A percentile compares a stretch with the other conserved stretches of the same genome.
Conservation (phyloP, 495 filamentous ascomycete genomes). For the Podospora comata region DNA sequence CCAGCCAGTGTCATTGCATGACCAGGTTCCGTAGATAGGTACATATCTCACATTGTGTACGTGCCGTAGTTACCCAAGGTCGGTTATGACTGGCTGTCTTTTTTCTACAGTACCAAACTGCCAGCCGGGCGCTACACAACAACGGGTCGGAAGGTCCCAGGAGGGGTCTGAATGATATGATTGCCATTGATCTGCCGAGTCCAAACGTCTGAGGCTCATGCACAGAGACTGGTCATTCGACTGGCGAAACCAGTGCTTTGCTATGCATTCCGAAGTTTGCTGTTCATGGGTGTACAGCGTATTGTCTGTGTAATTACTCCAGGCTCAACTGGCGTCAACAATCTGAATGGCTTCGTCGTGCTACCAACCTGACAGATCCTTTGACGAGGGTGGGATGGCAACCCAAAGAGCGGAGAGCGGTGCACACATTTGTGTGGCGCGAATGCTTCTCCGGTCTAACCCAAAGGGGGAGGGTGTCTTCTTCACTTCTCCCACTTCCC, state of each 20-base stretch:
- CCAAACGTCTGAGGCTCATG: conserved; percentile 33
- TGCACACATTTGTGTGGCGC: conserved; percentile 25
- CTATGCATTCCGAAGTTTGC: conserved; percentile 8
- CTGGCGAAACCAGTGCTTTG: conserved; percentile 9
- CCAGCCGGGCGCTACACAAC: conserved; percentile 16
- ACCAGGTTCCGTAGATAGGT: conserved; percentile 1
- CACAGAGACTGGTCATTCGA: conserved; percentile 6
- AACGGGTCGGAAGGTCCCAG: conserved; percentile 11
- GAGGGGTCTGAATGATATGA: conserved; percentile 25
- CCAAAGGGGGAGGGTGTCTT: conserved; percentile 14
- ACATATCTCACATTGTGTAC: conserved; percentile 14
- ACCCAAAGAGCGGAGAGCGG: conserved; percentile 12
- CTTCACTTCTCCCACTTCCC: conserved; percentile 14
- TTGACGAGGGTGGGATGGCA: conserved; percentile 5
- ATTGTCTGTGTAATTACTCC: neutral
- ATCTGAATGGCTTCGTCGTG: neutral
- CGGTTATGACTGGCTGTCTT: neutral
- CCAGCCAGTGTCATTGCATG: neutral
- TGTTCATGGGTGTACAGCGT: neutral
- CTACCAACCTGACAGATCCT: conserved; percentile 4
- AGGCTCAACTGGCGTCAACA: conserved; percentile 9
- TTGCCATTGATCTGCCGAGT: conserved; percentile 34
- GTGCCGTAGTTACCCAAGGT: conserved; percentile 17
- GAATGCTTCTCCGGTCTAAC: conserved; percentile 17
- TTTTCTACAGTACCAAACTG: conserved; percentile 8